Evolutionary conservation across 2,329 filamentous ascomycete species (phyloP).

Genomic region (Phialophora expanda): DNA sequence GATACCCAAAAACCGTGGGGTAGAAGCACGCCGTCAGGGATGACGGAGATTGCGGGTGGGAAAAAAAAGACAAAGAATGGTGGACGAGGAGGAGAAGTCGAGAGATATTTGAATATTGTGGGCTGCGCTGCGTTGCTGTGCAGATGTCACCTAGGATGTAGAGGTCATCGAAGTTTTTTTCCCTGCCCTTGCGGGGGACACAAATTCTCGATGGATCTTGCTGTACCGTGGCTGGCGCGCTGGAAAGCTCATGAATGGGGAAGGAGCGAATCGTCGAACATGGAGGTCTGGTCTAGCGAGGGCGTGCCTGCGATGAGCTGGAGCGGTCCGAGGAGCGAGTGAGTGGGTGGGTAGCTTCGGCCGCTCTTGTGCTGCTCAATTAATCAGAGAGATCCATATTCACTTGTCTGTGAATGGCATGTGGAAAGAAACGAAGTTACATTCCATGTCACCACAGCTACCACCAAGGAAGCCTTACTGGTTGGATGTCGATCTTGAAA

Average conservation of each 20-base stretch:
- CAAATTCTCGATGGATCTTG: neutral
- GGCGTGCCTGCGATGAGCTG: neutral
- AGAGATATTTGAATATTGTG: constrained; percentile 22
- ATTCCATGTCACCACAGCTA: constrained; percentile 13
- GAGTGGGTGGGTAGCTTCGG: constrained; percentile 1
- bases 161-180: constrained; percentile 11
- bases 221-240: constrained; percentile 5
- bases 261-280: constrained; percentile 11
- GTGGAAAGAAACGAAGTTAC: constrained; percentile 18
- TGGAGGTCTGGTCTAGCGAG: neutral
- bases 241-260: constrained; percentile 20
- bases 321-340: neutral
- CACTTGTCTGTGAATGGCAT: constrained; percentile 9
- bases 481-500: constrained; percentile 6
- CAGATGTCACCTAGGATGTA: constrained; percentile 7
- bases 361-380: constrained; percentile 14
- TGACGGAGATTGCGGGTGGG: constrained; percentile 7
- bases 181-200: constrained; percentile 6
- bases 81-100: constrained; percentile 8
- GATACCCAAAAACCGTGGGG: neutral
- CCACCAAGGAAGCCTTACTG: neutral
- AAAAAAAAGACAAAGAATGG: constrained; percentile 15
- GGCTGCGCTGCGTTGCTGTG: constrained; percentile 10
- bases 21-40: constrained; percentile 5
- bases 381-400: constrained; percentile 10